Evolutionary conservation across 1,284 basidiomycete genomes (phyloP).

Genomic region (Fomes fomentarius): DNA sequence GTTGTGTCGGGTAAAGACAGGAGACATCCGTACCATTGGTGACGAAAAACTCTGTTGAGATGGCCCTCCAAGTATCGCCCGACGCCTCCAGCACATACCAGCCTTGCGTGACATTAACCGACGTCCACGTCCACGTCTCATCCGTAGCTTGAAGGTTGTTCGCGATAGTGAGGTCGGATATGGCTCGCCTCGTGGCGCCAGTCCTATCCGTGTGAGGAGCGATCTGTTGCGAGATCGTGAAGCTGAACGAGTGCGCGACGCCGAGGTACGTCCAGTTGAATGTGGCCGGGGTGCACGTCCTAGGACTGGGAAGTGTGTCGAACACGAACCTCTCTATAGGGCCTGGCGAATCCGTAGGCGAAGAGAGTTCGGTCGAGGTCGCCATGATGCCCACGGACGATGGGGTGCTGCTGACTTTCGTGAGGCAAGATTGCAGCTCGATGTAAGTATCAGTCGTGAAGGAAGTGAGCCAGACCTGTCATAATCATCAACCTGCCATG

Average conservation of each 20-base stretch:
- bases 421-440: too few relatives aligned
- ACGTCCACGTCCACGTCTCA: slow-evolving; percentile 22
- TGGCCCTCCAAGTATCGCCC: not conserved
- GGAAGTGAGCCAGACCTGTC: too few relatives aligned
- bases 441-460: too few relatives aligned
- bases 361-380: too few relatives aligned
- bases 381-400: too few relatives aligned
- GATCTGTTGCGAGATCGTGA: not conserved
- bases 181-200: not conserved
- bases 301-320: slow-evolving; percentile 1
- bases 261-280: slow-evolving; percentile 28
- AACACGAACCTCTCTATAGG: slow-evolving; percentile 16
- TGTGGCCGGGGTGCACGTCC: slow-evolving; percentile 19
- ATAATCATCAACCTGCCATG: too few relatives aligned
- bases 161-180: slow-evolving; percentile 2
- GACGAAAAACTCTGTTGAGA: slow-evolving; percentile 27
- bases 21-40: slow-evolving; percentile 23
- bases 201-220: not conserved
- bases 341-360: not conserved
- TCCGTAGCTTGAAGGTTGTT: slow-evolving; percentile 12
- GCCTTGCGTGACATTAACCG: slow-evolving; percentile 29
- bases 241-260: slow-evolving; percentile 3
- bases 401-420: too few relatives aligned
- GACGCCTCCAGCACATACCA: slow-evolving; percentile 24
- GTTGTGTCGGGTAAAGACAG: slow-evolving; percentile 17